Conservation (phyloP, 2,329 filamentous ascomycete genomes). For the Aspergillus sp. region DNA sequence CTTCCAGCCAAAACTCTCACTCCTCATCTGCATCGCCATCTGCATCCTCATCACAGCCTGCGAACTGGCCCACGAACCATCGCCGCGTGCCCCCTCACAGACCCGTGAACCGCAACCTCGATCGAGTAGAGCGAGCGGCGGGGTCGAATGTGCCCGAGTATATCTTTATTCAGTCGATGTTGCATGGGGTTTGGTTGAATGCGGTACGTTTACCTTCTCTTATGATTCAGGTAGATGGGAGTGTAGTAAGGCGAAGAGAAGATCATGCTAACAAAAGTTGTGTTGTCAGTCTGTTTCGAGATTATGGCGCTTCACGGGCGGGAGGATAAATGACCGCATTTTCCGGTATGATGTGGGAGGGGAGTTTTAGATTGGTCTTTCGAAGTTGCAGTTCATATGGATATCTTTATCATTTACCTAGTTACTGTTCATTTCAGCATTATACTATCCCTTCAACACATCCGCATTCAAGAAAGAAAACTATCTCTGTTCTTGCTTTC, state of each 20-base stretch:
- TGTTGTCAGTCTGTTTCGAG: slow-evolving; percentile 38
- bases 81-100: slow-evolving; percentile 54
- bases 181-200: slow-evolving; percentile 52
- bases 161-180: slow-evolving; percentile 57
- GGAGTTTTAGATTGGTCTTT: slow-evolving; percentile 46
- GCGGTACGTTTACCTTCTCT: slow-evolving; percentile 29
- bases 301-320: slow-evolving; percentile 57
- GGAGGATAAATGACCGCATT: slow-evolving; percentile 53
- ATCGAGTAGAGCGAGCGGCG: slow-evolving; percentile 48
- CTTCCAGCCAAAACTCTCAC: neutral
- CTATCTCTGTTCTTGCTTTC: neutral
- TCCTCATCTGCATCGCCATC: neutral
- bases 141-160: slow-evolving; percentile 52
- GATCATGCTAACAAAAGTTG: neutral
- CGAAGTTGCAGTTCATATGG: no score
- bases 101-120: slow-evolving; percentile 50
- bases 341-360: slow-evolving; percentile 61
- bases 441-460: neutral
- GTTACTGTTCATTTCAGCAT: neutral
- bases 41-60: slow-evolving; percentile 15
- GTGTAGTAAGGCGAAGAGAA: neutral
- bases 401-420: neutral
- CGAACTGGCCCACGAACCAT: slow-evolving; percentile 54
- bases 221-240: neutral
- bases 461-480: neutral